A percentile compares a stretch with the other conserved stretches of the same genome.
Conservation (phyloP, 345 rosid genomes). For the Eucalyptus viminalis region DNA sequence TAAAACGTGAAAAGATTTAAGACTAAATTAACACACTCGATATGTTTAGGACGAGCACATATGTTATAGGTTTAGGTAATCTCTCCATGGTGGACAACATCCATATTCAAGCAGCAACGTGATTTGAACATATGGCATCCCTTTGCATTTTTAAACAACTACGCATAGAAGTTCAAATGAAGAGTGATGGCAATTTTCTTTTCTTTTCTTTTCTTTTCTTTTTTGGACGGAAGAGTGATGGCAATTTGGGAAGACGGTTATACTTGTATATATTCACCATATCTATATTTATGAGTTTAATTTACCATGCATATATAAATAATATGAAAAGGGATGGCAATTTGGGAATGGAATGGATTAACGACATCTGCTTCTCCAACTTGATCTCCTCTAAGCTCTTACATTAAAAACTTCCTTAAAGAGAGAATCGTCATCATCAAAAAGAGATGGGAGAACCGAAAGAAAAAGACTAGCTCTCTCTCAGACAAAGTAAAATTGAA, state of each 20-base stretch:
- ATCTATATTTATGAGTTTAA: neutral
- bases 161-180: neutral
- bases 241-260: neutral
- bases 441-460: neutral
- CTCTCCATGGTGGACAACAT: neutral
- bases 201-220: too few relatives aligned
- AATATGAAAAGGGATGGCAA: neutral
- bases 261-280: neutral
- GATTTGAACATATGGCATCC: neutral
- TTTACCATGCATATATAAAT: neutral
- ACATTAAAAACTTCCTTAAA: neutral
- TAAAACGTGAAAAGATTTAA: neutral
- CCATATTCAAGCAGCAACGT: neutral
- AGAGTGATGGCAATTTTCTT: neutral
- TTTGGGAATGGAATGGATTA: neutral
- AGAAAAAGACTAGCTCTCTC: neutral
- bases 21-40: too few relatives aligned
- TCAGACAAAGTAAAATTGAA: neutral
- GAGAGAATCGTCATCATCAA: neutral
- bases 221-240: neutral
- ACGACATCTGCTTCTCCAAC: neutral
- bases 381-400: neutral
- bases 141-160: neutral
- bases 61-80: neutral
- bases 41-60: neutral